Evolutionary conservation across 495 filamentous ascomycete species (phyloP).

Genomic region (Penicillium argentinense): DNA sequence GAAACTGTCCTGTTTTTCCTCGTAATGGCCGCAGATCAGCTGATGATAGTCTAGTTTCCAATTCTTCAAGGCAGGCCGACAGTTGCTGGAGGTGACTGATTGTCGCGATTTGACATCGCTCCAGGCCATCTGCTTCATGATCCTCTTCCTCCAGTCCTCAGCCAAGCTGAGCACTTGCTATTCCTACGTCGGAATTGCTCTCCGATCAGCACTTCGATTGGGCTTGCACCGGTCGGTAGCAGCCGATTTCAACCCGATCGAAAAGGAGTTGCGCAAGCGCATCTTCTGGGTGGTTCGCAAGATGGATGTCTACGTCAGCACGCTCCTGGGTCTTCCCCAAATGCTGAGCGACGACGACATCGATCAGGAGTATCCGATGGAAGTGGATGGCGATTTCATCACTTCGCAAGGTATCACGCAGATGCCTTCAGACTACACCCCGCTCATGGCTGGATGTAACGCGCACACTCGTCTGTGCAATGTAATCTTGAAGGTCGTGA

Average conservation of each 20-base stretch:
- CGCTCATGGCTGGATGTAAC: conserved; percentile 78
- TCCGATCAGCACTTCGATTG: conserved; percentile 81
- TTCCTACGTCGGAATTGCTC: conserved; percentile 85
- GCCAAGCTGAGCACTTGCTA: conserved; percentile 92
- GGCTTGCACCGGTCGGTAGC: conserved; percentile 82
- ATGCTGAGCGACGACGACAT: conserved; percentile 87
- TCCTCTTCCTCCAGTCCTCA: conserved; percentile 87
- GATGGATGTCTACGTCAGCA: conserved; percentile 92
- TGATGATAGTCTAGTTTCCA: conserved; percentile 59
- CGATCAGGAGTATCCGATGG: conserved; percentile 81
- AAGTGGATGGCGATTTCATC: conserved; percentile 91
- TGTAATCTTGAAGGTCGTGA: conserved; percentile 81
- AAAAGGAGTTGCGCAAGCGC: conserved; percentile 78
- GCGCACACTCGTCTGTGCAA: conserved; percentile 77
- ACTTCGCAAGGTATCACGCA: conserved; percentile 70
- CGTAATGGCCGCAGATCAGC: neutral
- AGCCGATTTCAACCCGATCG: conserved; percentile 76
- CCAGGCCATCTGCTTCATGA: conserved; percentile 88
- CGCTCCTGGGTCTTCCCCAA: conserved; percentile 80
- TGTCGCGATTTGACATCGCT: conserved; percentile 83
- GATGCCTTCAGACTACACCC: conserved; percentile 72
- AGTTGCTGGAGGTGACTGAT: conserved; percentile 86
- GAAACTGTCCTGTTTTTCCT: conserved; percentile 8
- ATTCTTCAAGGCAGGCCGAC: conserved; percentile 78
- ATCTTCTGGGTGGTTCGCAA: conserved; percentile 91